Evolutionary conservation across 768 basidiomycete genomes (phyloP).

Genomic region (Gloeostereum incarnatum): DNA sequence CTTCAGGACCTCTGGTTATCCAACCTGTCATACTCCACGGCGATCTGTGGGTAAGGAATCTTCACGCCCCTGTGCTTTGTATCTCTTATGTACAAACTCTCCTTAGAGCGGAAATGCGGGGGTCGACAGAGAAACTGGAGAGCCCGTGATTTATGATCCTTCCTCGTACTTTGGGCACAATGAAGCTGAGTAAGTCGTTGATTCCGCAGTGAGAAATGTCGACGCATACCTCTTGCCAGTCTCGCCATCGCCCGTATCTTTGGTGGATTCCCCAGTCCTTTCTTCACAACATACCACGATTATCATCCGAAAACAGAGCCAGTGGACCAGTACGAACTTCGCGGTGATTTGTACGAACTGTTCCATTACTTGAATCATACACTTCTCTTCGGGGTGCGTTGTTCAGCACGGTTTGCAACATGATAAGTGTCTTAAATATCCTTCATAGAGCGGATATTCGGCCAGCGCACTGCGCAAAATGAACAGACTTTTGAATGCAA

Average conservation of each 20-base stretch:
- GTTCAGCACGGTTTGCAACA: neutral
- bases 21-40: conserved; percentile 70
- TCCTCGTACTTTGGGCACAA: conserved; percentile 75
- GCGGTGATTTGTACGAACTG: conserved; percentile 64
- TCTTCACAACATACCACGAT: conserved; percentile 59
- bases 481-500: neutral
- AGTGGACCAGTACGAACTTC: conserved; percentile 49
- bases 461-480: conserved; percentile 24
- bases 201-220: neutral
- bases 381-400: conserved; percentile 64
- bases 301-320: conserved; percentile 58
- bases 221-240: conserved; percentile 22
- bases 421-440: conserved; percentile 11
- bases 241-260: conserved; percentile 75
- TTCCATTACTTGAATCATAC: conserved; percentile 84
- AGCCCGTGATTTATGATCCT: conserved; percentile 71
- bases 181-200: conserved; percentile 60
- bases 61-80: conserved; percentile 3
- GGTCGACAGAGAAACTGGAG: conserved; percentile 36
- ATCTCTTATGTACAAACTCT: neutral
- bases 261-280: conserved; percentile 58
- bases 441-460: conserved; percentile 22
- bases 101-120: conserved; percentile 68
- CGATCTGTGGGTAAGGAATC: conserved; percentile 61
- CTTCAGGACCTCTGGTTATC: conserved; percentile 37